These are phyloP conservation scores for Thermothelomyces thermophilus DNA, from an alignment of 2,329 filamentous ascomycete genomes.

Conservation along the genomic window DNA sequence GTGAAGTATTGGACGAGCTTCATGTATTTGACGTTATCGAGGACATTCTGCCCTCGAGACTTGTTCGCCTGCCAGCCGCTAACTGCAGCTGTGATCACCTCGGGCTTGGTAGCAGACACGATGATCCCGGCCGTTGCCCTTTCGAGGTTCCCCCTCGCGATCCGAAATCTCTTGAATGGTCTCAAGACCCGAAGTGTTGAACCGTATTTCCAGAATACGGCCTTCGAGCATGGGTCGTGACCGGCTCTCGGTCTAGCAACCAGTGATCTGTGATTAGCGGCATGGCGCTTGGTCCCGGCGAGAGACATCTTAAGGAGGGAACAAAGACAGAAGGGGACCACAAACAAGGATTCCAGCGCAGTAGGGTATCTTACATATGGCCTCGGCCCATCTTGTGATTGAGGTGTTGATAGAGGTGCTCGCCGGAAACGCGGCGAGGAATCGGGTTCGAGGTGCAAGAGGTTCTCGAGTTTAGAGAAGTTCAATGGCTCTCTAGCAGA, in stretches of 20 bases:
- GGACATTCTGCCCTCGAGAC: neutral
- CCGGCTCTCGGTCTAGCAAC: neutral
- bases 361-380: no score
- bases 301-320: neutral
- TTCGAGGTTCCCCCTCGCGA: slow-evolving; percentile 1
- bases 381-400: no score
- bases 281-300: neutral
- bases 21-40: slow-evolving; percentile 15
- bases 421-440: no score
- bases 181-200: neutral
- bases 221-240: neutral
- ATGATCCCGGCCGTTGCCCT: slow-evolving; percentile 17
- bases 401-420: no score
- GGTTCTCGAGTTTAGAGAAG: no score
- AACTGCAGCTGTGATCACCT: slow-evolving; percentile 10
- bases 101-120: neutral
- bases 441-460: no score
- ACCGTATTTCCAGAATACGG: slow-evolving; percentile 2
- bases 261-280: neutral
- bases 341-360: slow-evolving; percentile 12
- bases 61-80: slow-evolving; percentile 17
- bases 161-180: neutral
- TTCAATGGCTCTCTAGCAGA: no score
- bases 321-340: neutral
- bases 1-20: slow-evolving; percentile 7